A percentile compares a stretch with the other conserved stretches of the same genome.
These are phyloP conservation scores for Lasiodiplodia sp. DNA, from an alignment of 2,329 filamentous ascomycete genomes.

Conservation along the genomic window DNA sequence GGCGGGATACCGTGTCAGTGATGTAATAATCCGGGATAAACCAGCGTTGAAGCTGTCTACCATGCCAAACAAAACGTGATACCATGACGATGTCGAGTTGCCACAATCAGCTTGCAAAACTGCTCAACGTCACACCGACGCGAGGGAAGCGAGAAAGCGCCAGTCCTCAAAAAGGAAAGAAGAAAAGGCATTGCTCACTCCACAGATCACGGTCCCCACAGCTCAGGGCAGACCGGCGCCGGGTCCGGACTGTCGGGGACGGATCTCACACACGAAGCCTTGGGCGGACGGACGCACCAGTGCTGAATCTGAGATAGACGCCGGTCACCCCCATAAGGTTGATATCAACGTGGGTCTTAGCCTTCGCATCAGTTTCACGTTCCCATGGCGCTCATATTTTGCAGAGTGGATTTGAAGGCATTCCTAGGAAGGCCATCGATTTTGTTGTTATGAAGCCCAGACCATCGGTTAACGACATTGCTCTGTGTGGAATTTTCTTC, in stretches of 20 bases:
- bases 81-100: not conserved
- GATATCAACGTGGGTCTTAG: not conserved
- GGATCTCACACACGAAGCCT: constrained; percentile 4
- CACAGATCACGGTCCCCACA: not conserved
- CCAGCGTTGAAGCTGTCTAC: not conserved
- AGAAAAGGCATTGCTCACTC: not conserved
- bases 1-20: not conserved
- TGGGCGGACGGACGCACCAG: not conserved
- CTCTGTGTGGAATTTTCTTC: not conserved
- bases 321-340: not conserved
- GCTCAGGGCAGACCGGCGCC: not conserved
- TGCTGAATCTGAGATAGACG: not conserved
- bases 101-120: not conserved
- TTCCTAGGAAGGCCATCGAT: not conserved
- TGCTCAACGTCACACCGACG: not conserved
- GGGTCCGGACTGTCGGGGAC: constrained; percentile 5
- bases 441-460: not conserved
- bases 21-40: not conserved
- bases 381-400: too few species aligned
- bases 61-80: not conserved
- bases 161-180: not conserved
- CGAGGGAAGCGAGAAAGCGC: not conserved
- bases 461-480: not conserved
- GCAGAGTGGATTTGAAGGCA: not conserved
- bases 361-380: too few species aligned